Base-by-base conservation (phyloP, 2,329 filamentous ascomycete species). In the Talaromyces sp. region DNA sequence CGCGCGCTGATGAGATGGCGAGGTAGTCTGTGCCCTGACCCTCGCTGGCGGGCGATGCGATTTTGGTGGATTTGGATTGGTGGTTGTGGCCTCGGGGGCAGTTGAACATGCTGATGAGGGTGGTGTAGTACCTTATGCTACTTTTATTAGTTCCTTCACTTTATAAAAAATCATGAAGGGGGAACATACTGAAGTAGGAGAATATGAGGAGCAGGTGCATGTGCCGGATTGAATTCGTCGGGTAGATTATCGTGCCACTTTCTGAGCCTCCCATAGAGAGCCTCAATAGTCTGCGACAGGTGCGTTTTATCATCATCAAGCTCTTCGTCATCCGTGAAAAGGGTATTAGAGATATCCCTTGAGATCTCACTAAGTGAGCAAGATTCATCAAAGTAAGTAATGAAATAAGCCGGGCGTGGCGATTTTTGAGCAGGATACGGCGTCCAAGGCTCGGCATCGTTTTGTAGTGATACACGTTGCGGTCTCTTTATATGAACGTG, bases 81-180 rank as follows among this genome's bases (percentile, higher is more conserved):
- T 58, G 21, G 66, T 68, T 19, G 65, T n/a, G 65, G 57, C 21
- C 66, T 65, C 60, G 53, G 14, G 55, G 61, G 58, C 69, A 73
- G 14, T 66, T 70, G 64, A 75, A 72, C n/a, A 76, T 59, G 56
- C 68, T 75, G 58, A 76, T 75, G 24, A 70, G 63, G 29, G 73
- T 59, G 46, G 73, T 66, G 55, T 75, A 63, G 43, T 72, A 74
- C 17, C 73, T 68, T 70, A 76, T 75, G 51, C 72, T 75, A 31
- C 10, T n/a, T 11, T 38, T 31, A 35, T 65, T 24, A 60, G 54
- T 58, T 38, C 32, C 10, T 24, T 41, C 29, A 14, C n/a, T n/a
- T n/a, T 14, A 24, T 31, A 35, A 35, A 4, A 17, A 43, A 31
- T 4, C 26, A 14, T 14, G 9, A 55, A 46, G 11, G 11, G 38